Conservation (phyloP, 2,329 filamentous ascomycete species). For the Mycosphaerella arachidis region DNA sequence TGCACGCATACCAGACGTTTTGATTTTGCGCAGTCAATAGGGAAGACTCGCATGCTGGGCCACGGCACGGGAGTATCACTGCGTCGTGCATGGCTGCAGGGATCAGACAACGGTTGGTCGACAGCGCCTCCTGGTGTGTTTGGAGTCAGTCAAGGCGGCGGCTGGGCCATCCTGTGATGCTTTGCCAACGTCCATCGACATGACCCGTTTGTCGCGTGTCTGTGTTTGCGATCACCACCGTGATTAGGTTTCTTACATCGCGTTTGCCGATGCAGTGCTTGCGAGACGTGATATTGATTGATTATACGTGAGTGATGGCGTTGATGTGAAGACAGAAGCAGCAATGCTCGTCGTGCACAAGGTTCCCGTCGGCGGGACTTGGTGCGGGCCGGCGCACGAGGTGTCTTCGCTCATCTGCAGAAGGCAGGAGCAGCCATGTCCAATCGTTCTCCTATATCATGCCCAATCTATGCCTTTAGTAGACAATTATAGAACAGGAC, state of each 20-base stretch:
- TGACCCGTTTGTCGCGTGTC: background rate
- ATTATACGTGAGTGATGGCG: background rate
- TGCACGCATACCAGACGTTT: too few relatives aligned
- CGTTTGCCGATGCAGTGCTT: background rate
- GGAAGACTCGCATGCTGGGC: background rate
- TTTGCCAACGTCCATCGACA: background rate
- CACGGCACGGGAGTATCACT: background rate
- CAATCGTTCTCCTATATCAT: slow-evolving; percentile 4
- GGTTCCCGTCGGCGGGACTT: background rate
- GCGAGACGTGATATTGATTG: background rate
- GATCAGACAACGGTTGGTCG: slow-evolving; percentile 5
- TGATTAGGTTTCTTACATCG: background rate
- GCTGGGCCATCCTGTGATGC: background rate
- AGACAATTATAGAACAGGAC: background rate
- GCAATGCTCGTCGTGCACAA: background rate
- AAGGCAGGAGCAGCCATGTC: background rate
- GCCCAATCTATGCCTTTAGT: background rate
- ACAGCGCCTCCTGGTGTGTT: slow-evolving; percentile 3
- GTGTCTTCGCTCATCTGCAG: background rate
- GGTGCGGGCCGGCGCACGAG: background rate
- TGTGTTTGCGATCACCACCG: background rate
- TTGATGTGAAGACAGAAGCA: background rate
- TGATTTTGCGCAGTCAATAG: background rate
- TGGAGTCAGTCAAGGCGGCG: background rate
- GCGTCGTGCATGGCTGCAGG: slow-evolving; percentile 5